Percentiles rank a stretch among this genome's conserved stretches.
phyloP scores from a whole-genome alignment of 257 asterid species.

The Solanum pinnatisectum region DNA sequence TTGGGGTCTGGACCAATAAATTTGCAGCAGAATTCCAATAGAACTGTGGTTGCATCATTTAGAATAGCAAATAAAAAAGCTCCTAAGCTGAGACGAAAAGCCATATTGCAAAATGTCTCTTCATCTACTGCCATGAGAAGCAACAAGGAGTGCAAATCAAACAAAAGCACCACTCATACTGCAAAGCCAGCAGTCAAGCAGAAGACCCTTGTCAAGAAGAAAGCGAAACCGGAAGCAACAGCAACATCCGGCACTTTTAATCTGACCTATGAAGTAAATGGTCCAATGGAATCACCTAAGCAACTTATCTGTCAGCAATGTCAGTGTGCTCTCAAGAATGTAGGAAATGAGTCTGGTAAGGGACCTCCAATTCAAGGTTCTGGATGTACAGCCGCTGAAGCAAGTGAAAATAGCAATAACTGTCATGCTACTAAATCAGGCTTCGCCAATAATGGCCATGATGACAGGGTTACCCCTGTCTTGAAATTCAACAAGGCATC shows the following conservation, averaged over 20 bases:
- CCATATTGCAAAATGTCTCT: conserved; percentile 35
- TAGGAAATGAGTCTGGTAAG: conserved; percentile 16
- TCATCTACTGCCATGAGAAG: conserved; percentile 38
- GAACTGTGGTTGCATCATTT: conserved; percentile 23
- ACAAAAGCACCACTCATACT: conserved; percentile 34
- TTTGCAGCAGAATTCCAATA: conserved; percentile 14
- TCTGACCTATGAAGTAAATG: conserved; percentile 15
- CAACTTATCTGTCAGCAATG: conserved; percentile 70
- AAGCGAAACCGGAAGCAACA: conserved; percentile 33
- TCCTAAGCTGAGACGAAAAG: conserved; percentile 47
- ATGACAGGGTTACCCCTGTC: conserved; percentile 10
- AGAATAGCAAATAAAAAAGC: conserved; percentile 34
- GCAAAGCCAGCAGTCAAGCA: conserved; percentile 52
- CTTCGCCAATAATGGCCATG: conserved; percentile 13
- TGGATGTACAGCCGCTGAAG: conserved; percentile 11
- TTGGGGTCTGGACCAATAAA: conserved; percentile 21
- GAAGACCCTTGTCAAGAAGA: conserved; percentile 47
- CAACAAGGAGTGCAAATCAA: conserved; percentile 37
- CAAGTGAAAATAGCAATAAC: conserved; percentile 7
- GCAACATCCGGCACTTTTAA: conserved; percentile 9
- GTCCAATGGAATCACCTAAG: conserved; percentile 10
- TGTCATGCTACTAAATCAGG: conserved; percentile 12
- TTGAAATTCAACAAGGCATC: conserved; percentile 22
- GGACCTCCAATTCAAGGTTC: conserved; percentile 10
- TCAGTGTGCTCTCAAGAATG: conserved; percentile 55